These are phyloP conservation scores for Calonectria hawksworthii DNA, from an alignment of 2,329 filamentous ascomycete species.

Conservation along the genomic window DNA sequence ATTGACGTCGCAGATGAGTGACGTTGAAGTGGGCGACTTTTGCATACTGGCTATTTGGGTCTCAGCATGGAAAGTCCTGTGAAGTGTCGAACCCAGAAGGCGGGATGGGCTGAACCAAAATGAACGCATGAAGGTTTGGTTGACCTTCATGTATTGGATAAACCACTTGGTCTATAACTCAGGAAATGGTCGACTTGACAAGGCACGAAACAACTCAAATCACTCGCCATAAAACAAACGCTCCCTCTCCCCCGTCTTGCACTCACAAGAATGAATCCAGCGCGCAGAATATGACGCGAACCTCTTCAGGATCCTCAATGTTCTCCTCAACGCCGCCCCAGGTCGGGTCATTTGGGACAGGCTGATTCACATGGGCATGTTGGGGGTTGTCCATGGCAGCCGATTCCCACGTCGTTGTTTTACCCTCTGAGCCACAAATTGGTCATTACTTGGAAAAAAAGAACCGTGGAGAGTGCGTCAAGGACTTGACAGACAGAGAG, in stretches of 20 bases:
- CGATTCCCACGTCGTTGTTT: slow-evolving; percentile 20
- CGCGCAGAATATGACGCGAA: slow-evolving; percentile 82
- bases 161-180: slow-evolving; percentile 11
- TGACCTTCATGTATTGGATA: background rate
- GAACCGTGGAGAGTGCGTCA: background rate
- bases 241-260: slow-evolving; percentile 8
- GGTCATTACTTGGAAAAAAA: slow-evolving; percentile 26
- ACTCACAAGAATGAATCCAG: slow-evolving; percentile 82
- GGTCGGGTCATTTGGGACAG: slow-evolving; percentile 52
- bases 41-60: slow-evolving; percentile 79
- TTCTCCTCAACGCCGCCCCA: slow-evolving; percentile 77
- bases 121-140: slow-evolving; percentile 21
- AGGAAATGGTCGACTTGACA: background rate
- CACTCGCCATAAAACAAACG: slow-evolving; percentile 16
- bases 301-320: slow-evolving; percentile 83
- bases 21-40: slow-evolving; percentile 89
- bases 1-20: slow-evolving; percentile 90
- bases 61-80: slow-evolving; percentile 33
- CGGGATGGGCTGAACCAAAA: background rate
- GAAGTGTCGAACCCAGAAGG: background rate
- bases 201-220: slow-evolving; percentile 23
- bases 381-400: slow-evolving; percentile 36
- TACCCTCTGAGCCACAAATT: slow-evolving; percentile 18
- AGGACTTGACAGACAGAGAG: background rate
- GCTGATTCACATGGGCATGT: slow-evolving; percentile 36